A percentile compares a stretch with the other conserved stretches of the same genome.
Evolutionary conservation across 164 flowering plant genomes (phyloP).

Genomic region (Protea cynaroides): DNA sequence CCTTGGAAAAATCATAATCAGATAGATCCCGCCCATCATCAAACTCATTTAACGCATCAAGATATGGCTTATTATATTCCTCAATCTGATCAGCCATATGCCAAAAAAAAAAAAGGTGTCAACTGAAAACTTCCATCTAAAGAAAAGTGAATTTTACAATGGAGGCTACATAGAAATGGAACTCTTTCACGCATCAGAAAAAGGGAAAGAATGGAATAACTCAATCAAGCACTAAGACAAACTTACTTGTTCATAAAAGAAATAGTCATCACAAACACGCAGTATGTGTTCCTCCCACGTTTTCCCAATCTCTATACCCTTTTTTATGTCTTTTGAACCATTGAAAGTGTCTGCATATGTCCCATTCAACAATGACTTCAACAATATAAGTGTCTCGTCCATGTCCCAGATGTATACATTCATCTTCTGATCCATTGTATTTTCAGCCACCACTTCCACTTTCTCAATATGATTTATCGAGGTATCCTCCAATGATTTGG

Average conservation of each 20-base stretch:
- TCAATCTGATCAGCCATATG: constrained; percentile 55
- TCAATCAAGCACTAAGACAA: background rate
- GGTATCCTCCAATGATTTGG: constrained; percentile 14
- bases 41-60: constrained; percentile 53
- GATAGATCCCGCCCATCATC: constrained; percentile 86
- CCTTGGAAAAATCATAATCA: constrained; percentile 65
- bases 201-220: too few species aligned
- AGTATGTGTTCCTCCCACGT: constrained; percentile 83
- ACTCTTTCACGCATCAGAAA: too few species aligned
- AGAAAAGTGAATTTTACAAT: background rate
- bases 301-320: constrained; percentile 68
- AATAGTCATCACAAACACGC: constrained; percentile 55
- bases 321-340: constrained; percentile 64
- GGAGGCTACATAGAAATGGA: background rate
- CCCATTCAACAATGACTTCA: constrained; percentile 72
- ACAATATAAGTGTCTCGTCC: constrained; percentile 77
- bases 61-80: constrained; percentile 64
- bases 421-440: constrained; percentile 24
- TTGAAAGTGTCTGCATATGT: constrained; percentile 64
- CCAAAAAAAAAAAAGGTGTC: constrained; percentile 6
- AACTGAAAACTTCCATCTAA: background rate
- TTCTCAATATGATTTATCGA: constrained; percentile 10
- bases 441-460: background rate
- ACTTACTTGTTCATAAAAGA: constrained; percentile 85
- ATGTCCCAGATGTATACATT: constrained; percentile 92